Base-by-base conservation (phyloP, 805 yeast species). In the Nakazawaea laoshanensis region DNA sequence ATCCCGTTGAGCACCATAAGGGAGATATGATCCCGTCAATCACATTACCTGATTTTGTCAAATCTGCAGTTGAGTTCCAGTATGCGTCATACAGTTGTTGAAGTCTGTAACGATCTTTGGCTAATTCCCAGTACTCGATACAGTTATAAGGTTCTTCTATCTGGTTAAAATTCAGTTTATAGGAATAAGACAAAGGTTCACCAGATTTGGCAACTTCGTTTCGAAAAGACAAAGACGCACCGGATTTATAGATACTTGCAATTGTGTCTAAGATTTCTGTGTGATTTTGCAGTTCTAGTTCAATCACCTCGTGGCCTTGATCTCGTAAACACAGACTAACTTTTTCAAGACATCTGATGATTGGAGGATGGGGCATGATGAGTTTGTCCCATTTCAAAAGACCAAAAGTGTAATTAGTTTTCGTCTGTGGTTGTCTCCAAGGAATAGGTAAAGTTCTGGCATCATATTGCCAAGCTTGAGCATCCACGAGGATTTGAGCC, bases 381-480 rank as follows among this genome's bases (percentile, higher is more conserved):
- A 50, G 43, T 6, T 58, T 55, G 45, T 74, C 77, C 49, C 63
- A 64, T 19, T 42, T 43, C 44, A 67, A 41, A 11, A 70, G 45
- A 3, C 75, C 80, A 42, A 74, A 47, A n/a, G 52, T 61, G 19
- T 70, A 44, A 39, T 60, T 63, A 19, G 40, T 37, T 24, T 32
- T 42, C 19, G 50, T 47, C 8, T 61, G 57, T 20, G 59, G 33
- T 4, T 50, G 49, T 39, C 61, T 53, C 78, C 77, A 74, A 6
- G 74, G 72, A 31, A 71, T 44, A 12, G 76, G 75, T 33, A 58
- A 46, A 17, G 59, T 42, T 20, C 59, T 52, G 30, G 71, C 63
- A 48, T 77, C 83, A 27, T 50, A 51, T 19, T 58, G 47, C 82
- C 81, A 76, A 6, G 80, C 81, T 48, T 70, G 55, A 40, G 64